Conservation (phyloP, 148 eudicot species). For the Agrostemma githago region DNA sequence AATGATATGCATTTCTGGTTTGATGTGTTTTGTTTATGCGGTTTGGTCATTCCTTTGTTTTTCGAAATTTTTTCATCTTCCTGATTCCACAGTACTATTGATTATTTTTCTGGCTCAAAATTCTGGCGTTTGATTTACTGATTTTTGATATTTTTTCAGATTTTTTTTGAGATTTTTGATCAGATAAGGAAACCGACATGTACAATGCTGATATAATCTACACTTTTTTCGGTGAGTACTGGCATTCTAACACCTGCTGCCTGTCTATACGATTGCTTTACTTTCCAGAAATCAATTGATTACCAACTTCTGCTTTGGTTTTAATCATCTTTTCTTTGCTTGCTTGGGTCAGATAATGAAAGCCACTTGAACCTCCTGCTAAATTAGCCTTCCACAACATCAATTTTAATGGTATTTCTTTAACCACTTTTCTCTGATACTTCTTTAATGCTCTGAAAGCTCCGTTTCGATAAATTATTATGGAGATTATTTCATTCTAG, state of each 20-base stretch:
- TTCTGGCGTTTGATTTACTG: no score
- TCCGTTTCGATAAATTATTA: background rate
- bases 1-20: no score
- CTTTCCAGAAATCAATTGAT: background rate
- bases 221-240: background rate
- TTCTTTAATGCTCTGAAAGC: background rate
- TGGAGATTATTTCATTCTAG: no score
- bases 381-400: background rate
- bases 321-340: conserved; percentile 2
- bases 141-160: no score
- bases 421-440: background rate
- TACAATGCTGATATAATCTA: background rate
- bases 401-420: background rate
- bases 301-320: background rate
- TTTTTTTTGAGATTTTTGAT: no score
- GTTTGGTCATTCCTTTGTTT: no score
- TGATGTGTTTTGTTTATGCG: no score
- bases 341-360: background rate
- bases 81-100: no score
- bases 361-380: conserved; percentile 11
- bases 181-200: background rate
- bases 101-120: no score
- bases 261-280: background rate
- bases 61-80: no score
- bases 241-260: background rate